Evolutionary conservation across 768 basidiomycete species (phyloP).

Genomic region (Macrolepiota albuminosa): DNA sequence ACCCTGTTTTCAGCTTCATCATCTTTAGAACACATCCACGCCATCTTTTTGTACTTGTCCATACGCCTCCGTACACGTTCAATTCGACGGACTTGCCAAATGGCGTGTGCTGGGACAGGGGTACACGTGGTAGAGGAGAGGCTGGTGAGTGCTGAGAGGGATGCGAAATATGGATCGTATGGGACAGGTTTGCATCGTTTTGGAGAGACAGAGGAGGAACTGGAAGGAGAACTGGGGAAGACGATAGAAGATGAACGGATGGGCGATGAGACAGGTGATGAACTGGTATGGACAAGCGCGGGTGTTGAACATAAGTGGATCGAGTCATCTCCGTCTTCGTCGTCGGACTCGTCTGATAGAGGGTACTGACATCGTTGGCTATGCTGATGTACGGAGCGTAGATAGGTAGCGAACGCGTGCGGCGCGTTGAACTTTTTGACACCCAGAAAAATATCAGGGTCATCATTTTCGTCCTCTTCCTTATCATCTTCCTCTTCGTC

Average conservation of each 20-base stretch:
- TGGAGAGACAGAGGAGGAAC: slow-evolving; percentile 8
- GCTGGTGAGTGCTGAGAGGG: slow-evolving; percentile 9
- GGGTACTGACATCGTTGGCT: slow-evolving; percentile 13
- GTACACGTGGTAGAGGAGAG: slow-evolving; percentile 12
- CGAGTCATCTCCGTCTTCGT: slow-evolving; percentile 5
- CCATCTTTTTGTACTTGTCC: slow-evolving; percentile 27
- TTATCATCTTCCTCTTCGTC: slow-evolving; percentile 14
- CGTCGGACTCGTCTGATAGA: slow-evolving; percentile 6
- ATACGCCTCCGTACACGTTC: slow-evolving; percentile 27
- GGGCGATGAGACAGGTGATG: slow-evolving; percentile 10
- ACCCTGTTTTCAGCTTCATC: slow-evolving; percentile 22
- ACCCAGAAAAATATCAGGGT: slow-evolving; percentile 8
- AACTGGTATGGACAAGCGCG: slow-evolving; percentile 4
- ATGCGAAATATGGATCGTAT: slow-evolving; percentile 13
- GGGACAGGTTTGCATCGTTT: not conserved
- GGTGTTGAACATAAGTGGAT: slow-evolving; percentile 7
- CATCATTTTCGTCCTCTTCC: slow-evolving; percentile 21
- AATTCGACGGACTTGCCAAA: slow-evolving; percentile 28
- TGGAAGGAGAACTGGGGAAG: slow-evolving; percentile 1
- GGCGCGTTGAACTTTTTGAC: slow-evolving; percentile 13
- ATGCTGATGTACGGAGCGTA: slow-evolving; percentile 15
- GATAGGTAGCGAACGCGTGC: slow-evolving; percentile 16
- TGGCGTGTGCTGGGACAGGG: slow-evolving; percentile 31
- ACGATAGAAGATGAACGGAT: slow-evolving; percentile 8
- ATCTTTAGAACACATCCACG: slow-evolving; percentile 26